A percentile compares a stretch with the other conserved stretches of the same genome.
phyloP scores from a whole-genome alignment of 164 flowering plant species.

The Cinnamomum chago region DNA sequence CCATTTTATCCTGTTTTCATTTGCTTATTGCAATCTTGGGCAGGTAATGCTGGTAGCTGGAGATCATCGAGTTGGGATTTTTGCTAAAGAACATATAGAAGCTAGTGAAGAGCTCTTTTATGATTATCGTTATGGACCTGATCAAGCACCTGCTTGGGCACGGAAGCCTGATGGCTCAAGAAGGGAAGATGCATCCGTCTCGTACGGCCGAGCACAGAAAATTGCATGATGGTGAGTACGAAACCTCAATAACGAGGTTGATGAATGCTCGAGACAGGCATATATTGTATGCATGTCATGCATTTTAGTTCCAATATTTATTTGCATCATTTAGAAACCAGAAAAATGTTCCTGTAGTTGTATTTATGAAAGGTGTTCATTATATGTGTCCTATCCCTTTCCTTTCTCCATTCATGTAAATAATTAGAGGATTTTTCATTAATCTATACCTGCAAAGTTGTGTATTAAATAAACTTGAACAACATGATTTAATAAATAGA shows the following conservation, averaged over 20 bases:
- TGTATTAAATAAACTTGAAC: slow-evolving; percentile 1
- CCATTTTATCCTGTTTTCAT: not conserved
- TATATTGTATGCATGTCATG: not conserved
- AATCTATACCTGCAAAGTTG: not conserved
- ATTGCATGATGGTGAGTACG: slow-evolving; percentile 5
- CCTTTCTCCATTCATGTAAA: not conserved
- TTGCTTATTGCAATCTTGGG: not conserved
- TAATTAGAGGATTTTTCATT: not conserved
- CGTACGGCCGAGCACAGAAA: slow-evolving; percentile 80
- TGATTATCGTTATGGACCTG: slow-evolving; percentile 83
- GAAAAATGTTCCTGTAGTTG: not conserved
- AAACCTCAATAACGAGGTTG: not conserved
- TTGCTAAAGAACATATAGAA: slow-evolving; percentile 84
- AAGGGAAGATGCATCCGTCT: slow-evolving; percentile 52
- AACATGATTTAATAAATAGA: not conserved
- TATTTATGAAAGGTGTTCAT: not conserved
- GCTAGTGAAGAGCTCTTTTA: slow-evolving; percentile 94
- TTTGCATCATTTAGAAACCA: not conserved
- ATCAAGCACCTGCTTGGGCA: slow-evolving; percentile 93
- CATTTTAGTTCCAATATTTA: not conserved
- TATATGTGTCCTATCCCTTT: not conserved
- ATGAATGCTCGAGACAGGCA: not conserved
- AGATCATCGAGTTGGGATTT: slow-evolving; percentile 96
- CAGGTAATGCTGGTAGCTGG: slow-evolving; percentile 98
- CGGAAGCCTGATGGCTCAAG: slow-evolving; percentile 74